A percentile compares a stretch with the other conserved stretches of the same genome.
Conservation (phyloP, 192 early-diverging fungal genomes). For the Coemansia biformis region DNA sequence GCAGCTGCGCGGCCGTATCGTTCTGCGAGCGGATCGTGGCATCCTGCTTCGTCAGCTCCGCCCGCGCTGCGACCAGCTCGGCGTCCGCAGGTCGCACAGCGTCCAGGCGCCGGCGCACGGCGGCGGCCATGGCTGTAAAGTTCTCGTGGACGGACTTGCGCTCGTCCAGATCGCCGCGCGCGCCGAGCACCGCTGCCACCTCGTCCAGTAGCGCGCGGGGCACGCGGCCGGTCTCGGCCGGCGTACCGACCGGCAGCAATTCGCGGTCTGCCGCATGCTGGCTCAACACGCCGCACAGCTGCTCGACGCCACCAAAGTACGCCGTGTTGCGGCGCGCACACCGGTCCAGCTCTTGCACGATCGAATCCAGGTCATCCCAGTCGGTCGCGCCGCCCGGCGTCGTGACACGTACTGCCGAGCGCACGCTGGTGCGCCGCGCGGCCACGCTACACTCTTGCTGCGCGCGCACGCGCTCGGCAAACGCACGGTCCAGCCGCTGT, state of each 20-base stretch:
- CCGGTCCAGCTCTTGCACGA: slow-evolving; percentile 27
- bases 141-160: slow-evolving; percentile 34
- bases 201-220: slow-evolving; percentile 18
- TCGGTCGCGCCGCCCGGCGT: slow-evolving; percentile 36
- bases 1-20: slow-evolving; percentile 16
- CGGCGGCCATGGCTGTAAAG: slow-evolving; percentile 34
- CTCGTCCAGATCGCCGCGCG: slow-evolving; percentile 29
- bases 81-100: background rate
- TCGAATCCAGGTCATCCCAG: slow-evolving; percentile 43
- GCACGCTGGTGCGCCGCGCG: slow-evolving; percentile 14
- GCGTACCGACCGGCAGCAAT: no score
- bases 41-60: slow-evolving; percentile 23
- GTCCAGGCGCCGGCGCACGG: slow-evolving; percentile 25
- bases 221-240: no score
- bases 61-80: slow-evolving; percentile 8
- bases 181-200: slow-evolving; percentile 25
- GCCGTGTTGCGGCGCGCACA: slow-evolving; percentile 18
- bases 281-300: slow-evolving; percentile 27
- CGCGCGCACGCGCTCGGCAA: slow-evolving; percentile 17
- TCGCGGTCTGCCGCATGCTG: slow-evolving; percentile 33
- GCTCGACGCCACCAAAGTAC: slow-evolving; percentile 31
- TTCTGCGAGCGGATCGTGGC: slow-evolving; percentile 18
- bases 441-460: slow-evolving; percentile 25
- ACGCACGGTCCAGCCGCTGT: slow-evolving; percentile 24
- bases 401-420: slow-evolving; percentile 10